A percentile compares a stretch with the other conserved stretches of the same genome.
These are phyloP conservation scores for Lepraria neglecta DNA, from an alignment of 495 filamentous ascomycete genomes.

Conservation along the genomic window DNA sequence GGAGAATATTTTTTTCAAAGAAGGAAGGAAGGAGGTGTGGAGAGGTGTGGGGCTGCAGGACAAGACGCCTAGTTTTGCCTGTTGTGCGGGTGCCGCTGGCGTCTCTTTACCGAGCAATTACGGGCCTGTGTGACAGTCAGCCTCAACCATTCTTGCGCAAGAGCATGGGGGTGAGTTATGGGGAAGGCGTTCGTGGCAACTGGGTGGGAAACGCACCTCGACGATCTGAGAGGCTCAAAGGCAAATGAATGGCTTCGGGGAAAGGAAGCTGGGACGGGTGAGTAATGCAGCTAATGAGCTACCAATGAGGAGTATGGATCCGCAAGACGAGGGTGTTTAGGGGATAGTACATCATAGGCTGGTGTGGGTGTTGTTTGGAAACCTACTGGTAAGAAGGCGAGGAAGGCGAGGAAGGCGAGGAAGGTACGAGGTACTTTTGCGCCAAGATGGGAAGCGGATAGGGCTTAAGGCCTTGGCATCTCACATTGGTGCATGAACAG, in stretches of 20 bases:
- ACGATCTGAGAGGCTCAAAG: slow-evolving; percentile 18
- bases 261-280: slow-evolving; percentile 4
- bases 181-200: background rate
- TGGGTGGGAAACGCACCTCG: slow-evolving; percentile 5
- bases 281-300: slow-evolving; percentile 8
- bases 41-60: slow-evolving; percentile 23
- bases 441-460: too few species aligned
- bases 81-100: slow-evolving; percentile 19
- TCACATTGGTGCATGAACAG: too few species aligned
- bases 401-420: background rate
- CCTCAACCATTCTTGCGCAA: slow-evolving; percentile 19
- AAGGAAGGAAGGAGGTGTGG: slow-evolving; percentile 24
- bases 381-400: background rate
- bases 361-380: slow-evolving; percentile 1
- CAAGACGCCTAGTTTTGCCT: slow-evolving; percentile 29
- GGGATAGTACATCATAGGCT: background rate
- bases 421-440: too few species aligned
- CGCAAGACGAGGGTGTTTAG: slow-evolving; percentile 10
- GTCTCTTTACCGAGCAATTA: slow-evolving; percentile 13
- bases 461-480: too few species aligned
- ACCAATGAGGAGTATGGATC: slow-evolving; percentile 6
- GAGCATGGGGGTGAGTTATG: background rate
- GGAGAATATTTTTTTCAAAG: slow-evolving; percentile 17
- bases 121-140: slow-evolving; percentile 17
- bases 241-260: slow-evolving; percentile 13